Percentiles rank a stretch among this genome's conserved stretches.
Evolutionary conservation across 768 basidiomycete genomes (phyloP).

Genomic region (Sistotremastrum suecicum): DNA sequence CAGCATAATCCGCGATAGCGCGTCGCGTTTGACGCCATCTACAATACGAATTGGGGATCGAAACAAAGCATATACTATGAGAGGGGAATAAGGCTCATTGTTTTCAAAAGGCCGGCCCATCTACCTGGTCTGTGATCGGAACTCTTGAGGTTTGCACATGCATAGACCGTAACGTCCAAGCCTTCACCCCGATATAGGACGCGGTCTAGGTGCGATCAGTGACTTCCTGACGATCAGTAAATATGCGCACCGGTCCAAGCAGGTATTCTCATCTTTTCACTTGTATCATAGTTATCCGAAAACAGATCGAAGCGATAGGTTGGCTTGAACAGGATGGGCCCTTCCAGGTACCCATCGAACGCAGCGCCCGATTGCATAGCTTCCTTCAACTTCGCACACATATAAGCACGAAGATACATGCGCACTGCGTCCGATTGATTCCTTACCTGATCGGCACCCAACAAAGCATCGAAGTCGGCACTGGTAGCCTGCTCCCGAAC

Average conservation of each 20-base stretch:
- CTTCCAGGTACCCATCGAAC: constrained; percentile 79
- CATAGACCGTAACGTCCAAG: constrained; percentile 67
- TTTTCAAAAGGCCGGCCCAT: constrained; percentile 3
- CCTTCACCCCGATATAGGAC: constrained; percentile 66
- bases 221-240: background rate
- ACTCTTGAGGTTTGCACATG: constrained; percentile 70
- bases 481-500: constrained; percentile 53
- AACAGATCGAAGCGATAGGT: constrained; percentile 86
- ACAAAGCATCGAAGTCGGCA: constrained; percentile 57
- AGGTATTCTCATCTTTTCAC: constrained; percentile 92
- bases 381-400: constrained; percentile 41
- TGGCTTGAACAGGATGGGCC: constrained; percentile 79
- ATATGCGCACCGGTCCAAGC: constrained; percentile 79
- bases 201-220: constrained; percentile 52
- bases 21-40: constrained; percentile 59
- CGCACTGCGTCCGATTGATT: background rate
- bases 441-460: constrained; percentile 77
- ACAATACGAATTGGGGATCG: constrained; percentile 63
- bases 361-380: constrained; percentile 60
- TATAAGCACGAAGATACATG: constrained; percentile 1
- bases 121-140: constrained; percentile 93
- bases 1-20: constrained; percentile 52
- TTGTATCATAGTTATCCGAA: constrained; percentile 82
- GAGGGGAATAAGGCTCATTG: background rate
- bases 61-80: constrained; percentile 72